Evolutionary conservation across 306 rosid species (phyloP).

Genomic region (Canavalia ensiformis): DNA sequence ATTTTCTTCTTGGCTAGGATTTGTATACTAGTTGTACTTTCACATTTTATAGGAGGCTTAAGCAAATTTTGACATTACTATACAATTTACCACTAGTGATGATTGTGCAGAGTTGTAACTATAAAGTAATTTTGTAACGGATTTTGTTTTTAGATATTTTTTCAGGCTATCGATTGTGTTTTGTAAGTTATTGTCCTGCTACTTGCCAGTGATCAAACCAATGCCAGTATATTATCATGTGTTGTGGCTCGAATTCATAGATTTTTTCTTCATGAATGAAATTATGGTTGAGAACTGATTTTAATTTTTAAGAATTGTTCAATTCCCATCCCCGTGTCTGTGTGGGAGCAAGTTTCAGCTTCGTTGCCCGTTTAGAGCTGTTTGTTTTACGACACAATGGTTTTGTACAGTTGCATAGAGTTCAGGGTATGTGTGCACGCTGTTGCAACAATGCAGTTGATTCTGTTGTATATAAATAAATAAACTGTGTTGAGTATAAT

Average conservation of each 20-base stretch:
- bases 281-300: too few relatives aligned
- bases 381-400: too few relatives aligned
- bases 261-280: too few relatives aligned
- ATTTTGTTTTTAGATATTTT: background rate
- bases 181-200: constrained; percentile 14
- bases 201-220: background rate
- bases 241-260: background rate
- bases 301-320: too few relatives aligned
- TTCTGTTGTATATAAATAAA: too few relatives aligned
- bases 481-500: too few relatives aligned
- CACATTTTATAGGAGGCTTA: constrained; percentile 32
- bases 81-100: constrained; percentile 1
- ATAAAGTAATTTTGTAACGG: constrained; percentile 29
- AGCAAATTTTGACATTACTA: constrained; percentile 38
- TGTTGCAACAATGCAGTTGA: too few relatives aligned
- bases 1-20: constrained; percentile 80
- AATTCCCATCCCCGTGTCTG: too few relatives aligned
- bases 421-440: too few relatives aligned
- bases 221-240: background rate
- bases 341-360: too few relatives aligned
- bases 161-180: background rate
- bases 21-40: constrained; percentile 49
- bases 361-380: too few relatives aligned
- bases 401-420: too few relatives aligned
- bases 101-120: constrained; percentile 34